phyloP scores from a whole-genome alignment of 2,329 filamentous ascomycete genomes.

The Cordyceps pruinosa region DNA sequence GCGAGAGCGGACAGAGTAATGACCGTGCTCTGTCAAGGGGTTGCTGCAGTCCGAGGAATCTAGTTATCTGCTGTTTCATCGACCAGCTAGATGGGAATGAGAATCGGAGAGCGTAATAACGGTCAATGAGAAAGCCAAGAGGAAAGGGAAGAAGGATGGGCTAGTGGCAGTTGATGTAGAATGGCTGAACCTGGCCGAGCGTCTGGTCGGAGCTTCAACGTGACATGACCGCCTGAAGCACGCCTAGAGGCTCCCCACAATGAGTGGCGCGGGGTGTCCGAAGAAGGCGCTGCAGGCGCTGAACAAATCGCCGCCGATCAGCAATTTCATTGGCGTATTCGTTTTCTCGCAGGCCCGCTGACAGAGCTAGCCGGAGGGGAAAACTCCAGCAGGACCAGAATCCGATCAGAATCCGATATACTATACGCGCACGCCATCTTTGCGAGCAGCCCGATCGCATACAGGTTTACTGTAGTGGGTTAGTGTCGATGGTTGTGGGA shows the following conservation, averaged over 20 bases:
- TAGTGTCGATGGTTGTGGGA: background rate
- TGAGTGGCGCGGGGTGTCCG: conserved; percentile 7
- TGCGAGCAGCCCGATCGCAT: background rate
- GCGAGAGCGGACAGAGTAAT: background rate
- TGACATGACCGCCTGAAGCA: conserved; percentile 10
- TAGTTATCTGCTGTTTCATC: background rate
- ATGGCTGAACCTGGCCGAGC: background rate
- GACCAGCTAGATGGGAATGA: no score
- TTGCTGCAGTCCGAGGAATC: background rate
- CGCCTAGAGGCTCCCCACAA: background rate
- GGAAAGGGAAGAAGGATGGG: background rate
- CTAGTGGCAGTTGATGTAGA: background rate
- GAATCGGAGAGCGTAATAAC: background rate
- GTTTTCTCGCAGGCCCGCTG: background rate
- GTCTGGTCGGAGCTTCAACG: background rate
- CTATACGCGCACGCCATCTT: background rate
- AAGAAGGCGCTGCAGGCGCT: no score
- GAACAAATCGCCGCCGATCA: conserved; percentile 2
- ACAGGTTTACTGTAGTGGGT: background rate
- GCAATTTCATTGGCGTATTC: background rate
- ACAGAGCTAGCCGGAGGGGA: background rate
- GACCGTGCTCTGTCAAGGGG: background rate
- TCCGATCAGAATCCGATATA: background rate
- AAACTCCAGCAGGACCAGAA: background rate
- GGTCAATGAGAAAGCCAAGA: background rate